phyloP scores from a whole-genome alignment of 2,329 filamentous ascomycete genomes.

The Colletotrichum orchidophilum region DNA sequence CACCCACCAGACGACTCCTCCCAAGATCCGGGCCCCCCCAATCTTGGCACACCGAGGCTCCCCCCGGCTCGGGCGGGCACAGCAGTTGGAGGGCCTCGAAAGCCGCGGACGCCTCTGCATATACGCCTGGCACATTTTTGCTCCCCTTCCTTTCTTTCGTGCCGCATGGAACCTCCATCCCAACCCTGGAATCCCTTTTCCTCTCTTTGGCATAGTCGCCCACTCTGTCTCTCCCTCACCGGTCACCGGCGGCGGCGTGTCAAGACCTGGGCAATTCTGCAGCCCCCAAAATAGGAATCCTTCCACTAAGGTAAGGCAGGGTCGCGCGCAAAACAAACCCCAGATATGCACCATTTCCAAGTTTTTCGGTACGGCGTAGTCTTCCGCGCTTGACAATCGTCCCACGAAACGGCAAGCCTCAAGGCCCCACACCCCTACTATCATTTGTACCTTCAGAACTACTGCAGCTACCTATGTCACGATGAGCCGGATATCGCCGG shows the following conservation, averaged over 20 bases:
- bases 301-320: not conserved
- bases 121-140: not conserved
- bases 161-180: not conserved
- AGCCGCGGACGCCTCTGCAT: slow-evolving; percentile 9
- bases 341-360: not conserved
- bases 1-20: not conserved
- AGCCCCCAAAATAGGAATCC: not conserved
- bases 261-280: not conserved
- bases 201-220: not conserved
- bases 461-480: no score
- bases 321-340: not conserved
- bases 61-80: not conserved
- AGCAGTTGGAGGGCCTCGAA: not conserved
- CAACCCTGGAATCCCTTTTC: not conserved
- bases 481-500: not conserved
- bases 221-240: not conserved
- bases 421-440: not conserved
- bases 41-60: not conserved
- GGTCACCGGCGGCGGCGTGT: not conserved
- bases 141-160: not conserved
- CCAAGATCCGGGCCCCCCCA: not conserved
- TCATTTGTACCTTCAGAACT: not conserved
- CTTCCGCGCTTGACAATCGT: not conserved
- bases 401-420: not conserved
- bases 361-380: not conserved